phyloP scores from a whole-genome alignment of 257 asterid species.

The Jasminum sambac region DNA sequence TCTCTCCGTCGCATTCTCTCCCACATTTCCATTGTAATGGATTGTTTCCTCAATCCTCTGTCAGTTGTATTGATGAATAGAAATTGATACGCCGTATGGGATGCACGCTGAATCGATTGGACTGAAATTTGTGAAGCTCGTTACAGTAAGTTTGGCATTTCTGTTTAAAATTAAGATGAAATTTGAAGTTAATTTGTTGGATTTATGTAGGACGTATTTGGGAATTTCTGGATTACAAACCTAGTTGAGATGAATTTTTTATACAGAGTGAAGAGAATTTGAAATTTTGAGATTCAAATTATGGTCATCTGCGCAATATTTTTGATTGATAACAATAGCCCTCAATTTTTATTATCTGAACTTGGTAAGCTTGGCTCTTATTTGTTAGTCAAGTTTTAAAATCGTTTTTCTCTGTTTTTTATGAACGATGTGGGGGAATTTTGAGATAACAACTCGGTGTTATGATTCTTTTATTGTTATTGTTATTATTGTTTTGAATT shows the following conservation, averaged over 20 bases:
- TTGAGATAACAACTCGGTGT: background rate
- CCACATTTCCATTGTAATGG: slow-evolving; percentile 18
- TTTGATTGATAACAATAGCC: background rate
- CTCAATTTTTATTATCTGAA: background rate
- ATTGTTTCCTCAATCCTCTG: slow-evolving; percentile 25
- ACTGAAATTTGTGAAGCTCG: slow-evolving; percentile 32
- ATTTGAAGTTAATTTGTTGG: background rate
- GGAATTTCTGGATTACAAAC: slow-evolving; percentile 21
- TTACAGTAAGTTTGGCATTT: slow-evolving; percentile 26
- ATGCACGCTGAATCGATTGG: slow-evolving; percentile 37
- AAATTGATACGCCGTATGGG: slow-evolving; percentile 8
- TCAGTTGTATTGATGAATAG: background rate
- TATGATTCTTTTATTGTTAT: background rate
- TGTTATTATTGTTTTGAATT: background rate
- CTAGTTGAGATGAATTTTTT: slow-evolving; percentile 14
- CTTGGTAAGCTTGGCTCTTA: background rate
- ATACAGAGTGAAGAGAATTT: background rate
- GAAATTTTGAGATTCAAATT: background rate
- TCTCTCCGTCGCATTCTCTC: slow-evolving; percentile 24
- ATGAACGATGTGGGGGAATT: background rate
- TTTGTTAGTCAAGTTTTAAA: background rate
- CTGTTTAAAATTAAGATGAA: background rate
- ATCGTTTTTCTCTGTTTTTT: slow-evolving; percentile 1
- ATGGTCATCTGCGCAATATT: background rate
- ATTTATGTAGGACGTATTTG: background rate